Evolutionary conservation across 2,329 filamentous ascomycete species (phyloP).

Genomic region (Furcasterigmium sp.): DNA sequence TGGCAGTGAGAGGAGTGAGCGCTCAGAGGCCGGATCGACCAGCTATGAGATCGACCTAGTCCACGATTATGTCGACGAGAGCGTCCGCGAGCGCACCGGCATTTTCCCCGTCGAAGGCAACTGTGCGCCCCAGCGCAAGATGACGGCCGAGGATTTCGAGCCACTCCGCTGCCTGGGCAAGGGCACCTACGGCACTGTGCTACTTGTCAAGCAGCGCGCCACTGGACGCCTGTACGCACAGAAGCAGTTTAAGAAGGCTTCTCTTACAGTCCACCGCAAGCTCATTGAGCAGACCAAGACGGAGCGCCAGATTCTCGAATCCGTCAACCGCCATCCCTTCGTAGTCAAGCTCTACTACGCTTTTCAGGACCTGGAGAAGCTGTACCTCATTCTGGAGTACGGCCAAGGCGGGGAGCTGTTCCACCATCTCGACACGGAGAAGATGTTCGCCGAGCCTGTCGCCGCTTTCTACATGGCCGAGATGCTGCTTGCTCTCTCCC

Average conservation of each 20-base stretch:
- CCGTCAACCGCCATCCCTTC: slow-evolving; percentile 93
- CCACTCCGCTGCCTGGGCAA: slow-evolving; percentile 89
- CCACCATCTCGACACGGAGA: slow-evolving; percentile 86
- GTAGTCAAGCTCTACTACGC: slow-evolving; percentile 98
- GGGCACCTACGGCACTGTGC: slow-evolving; percentile 90
- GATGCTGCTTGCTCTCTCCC: slow-evolving; percentile 89
- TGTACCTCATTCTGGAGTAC: slow-evolving; percentile 96
- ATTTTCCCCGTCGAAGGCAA: slow-evolving; percentile 43
- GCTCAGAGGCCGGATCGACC: slow-evolving; percentile 63
- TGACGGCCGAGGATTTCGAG: slow-evolving; percentile 87
- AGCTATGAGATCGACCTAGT: slow-evolving; percentile 84
- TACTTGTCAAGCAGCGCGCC: slow-evolving; percentile 82
- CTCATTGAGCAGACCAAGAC: slow-evolving; percentile 97
- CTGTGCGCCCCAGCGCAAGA: slow-evolving; percentile 65
- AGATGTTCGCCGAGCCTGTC: slow-evolving; percentile 87
- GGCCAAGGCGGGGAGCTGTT: slow-evolving; percentile 96
- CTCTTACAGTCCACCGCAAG: slow-evolving; percentile 90
- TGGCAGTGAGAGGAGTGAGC: slow-evolving; percentile 49
- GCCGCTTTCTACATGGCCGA: slow-evolving; percentile 98
- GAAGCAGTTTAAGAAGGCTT: slow-evolving; percentile 98
- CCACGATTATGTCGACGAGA: slow-evolving; percentile 75
- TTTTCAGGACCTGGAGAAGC: slow-evolving; percentile 95
- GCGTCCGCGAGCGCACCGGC: slow-evolving; percentile 38
- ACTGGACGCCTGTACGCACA: slow-evolving; percentile 92
- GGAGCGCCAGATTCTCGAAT: slow-evolving; percentile 90